Conservation (phyloP, 2,329 filamentous ascomycete species). For the Teratosphaeria pseudoeucalypti region DNA sequence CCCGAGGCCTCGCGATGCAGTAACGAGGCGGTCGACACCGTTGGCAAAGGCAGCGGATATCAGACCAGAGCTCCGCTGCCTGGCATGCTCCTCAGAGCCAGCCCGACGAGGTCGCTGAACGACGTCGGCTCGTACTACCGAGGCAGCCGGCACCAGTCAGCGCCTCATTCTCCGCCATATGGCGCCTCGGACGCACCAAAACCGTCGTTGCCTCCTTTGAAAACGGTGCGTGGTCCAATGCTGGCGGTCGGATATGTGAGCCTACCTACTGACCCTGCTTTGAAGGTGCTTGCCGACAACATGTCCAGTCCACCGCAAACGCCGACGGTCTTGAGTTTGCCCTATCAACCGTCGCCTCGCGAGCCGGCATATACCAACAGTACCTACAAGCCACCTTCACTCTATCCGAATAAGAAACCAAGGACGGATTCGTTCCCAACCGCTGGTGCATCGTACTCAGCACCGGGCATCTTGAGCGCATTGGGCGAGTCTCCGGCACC, state of each 20-base stretch:
- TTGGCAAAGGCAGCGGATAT: not conserved
- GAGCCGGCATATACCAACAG: constrained; percentile 22
- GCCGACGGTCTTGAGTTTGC: constrained; percentile 14
- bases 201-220: constrained; percentile 25
- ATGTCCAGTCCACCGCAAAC: constrained; percentile 22
- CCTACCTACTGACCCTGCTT: constrained; percentile 14
- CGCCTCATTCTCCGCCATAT: constrained; percentile 23
- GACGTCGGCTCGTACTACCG: constrained; percentile 5
- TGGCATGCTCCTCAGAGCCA: not conserved
- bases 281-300: constrained; percentile 20
- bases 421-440: constrained; percentile 13
- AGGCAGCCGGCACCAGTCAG: constrained; percentile 1
- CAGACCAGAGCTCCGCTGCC: not conserved
- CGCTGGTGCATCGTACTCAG: constrained; percentile 5
- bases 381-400: constrained; percentile 24
- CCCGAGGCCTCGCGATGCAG: constrained; percentile 22
- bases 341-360: constrained; percentile 19
- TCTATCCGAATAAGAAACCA: constrained; percentile 28
- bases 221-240: constrained; percentile 13
- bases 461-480: constrained; percentile 3
- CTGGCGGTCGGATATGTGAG: constrained; percentile 16
- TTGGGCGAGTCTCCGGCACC: constrained; percentile 7
- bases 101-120: not conserved
- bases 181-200: constrained; percentile 14
- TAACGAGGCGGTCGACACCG: constrained; percentile 15